Conservation (phyloP, 192 early-diverging fungal genomes). For the Gaertneriomyces sp. region DNA sequence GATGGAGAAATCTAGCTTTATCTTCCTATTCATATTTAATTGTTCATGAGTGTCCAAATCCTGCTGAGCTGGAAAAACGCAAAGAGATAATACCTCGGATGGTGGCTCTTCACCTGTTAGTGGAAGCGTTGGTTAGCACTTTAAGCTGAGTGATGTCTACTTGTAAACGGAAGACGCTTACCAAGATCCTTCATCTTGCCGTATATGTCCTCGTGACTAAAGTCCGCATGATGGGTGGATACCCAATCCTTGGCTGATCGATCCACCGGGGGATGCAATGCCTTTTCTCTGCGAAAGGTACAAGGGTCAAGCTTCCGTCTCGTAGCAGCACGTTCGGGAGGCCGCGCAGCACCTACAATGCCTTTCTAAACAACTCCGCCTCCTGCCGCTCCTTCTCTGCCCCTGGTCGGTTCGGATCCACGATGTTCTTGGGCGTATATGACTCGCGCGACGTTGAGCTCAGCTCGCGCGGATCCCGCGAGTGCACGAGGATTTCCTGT, state of each 20-base stretch:
- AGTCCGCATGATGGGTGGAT: conserved; percentile 40
- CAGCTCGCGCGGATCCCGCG: background rate
- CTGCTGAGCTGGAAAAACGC: background rate
- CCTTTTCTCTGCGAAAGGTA: conserved; percentile 13
- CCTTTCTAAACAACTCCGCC: conserved; percentile 40
- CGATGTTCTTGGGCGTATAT: background rate
- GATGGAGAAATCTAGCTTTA: conserved; percentile 25
- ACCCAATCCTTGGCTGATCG: conserved; percentile 40
- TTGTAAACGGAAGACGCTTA: conserved; percentile 4
- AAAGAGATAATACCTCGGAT: conserved; percentile 1
- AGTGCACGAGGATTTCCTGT: conserved; percentile 3
- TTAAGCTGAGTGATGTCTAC: background rate
- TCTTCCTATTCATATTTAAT: conserved; percentile 18
- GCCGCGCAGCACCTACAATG: conserved; percentile 26
- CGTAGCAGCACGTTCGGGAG: no score
- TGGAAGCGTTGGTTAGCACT: background rate
- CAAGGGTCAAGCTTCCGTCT: no score
- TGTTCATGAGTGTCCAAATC: background rate
- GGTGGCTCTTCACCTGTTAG: conserved; percentile 4
- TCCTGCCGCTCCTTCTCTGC: conserved; percentile 33
- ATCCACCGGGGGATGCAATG: conserved; percentile 24
- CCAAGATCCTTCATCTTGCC: conserved; percentile 27
- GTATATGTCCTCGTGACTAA: conserved; percentile 31
- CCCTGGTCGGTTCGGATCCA: conserved; percentile 14
- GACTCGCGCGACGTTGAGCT: background rate